phyloP scores from a whole-genome alignment of 306 rosid genomes.

The Cyclanthera cordifolia region DNA sequence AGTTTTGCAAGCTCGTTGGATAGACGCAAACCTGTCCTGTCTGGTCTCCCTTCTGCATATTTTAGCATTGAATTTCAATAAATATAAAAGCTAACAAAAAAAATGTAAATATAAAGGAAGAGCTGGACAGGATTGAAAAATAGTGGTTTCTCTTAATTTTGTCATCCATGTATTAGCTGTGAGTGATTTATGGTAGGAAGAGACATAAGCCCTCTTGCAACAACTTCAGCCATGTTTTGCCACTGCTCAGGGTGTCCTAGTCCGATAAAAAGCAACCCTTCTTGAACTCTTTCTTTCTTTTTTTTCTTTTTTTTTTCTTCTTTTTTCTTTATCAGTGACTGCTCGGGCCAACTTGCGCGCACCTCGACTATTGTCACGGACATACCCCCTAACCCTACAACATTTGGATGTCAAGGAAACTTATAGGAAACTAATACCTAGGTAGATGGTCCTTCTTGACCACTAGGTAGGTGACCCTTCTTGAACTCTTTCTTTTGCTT shows the following conservation, averaged over 20 bases:
- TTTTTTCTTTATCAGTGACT: too few species aligned
- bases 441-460: too few species aligned
- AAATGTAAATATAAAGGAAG: neutral
- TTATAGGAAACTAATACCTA: too few species aligned
- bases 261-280: neutral
- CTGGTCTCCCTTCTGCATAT: slow-evolving; percentile 91
- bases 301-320: too few species aligned
- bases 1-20: slow-evolving; percentile 81
- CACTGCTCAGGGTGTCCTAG: neutral
- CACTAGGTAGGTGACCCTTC: too few species aligned
- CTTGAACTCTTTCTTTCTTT: neutral
- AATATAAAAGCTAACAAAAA: slow-evolving; percentile 2
- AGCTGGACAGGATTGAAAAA: too few species aligned
- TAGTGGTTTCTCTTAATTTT: too few species aligned
- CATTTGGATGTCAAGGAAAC: too few species aligned
- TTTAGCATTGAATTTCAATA: slow-evolving; percentile 4
- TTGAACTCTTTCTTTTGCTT: neutral
- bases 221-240: neutral
- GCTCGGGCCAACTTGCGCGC: too few species aligned
- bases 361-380: too few species aligned
- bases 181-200: neutral
- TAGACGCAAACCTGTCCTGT: slow-evolving; percentile 63
- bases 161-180: neutral
- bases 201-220: neutral
- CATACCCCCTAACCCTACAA: too few species aligned